Conservation (phyloP, 129 eudicot species). For the Chrysanthemum seticuspe region DNA sequence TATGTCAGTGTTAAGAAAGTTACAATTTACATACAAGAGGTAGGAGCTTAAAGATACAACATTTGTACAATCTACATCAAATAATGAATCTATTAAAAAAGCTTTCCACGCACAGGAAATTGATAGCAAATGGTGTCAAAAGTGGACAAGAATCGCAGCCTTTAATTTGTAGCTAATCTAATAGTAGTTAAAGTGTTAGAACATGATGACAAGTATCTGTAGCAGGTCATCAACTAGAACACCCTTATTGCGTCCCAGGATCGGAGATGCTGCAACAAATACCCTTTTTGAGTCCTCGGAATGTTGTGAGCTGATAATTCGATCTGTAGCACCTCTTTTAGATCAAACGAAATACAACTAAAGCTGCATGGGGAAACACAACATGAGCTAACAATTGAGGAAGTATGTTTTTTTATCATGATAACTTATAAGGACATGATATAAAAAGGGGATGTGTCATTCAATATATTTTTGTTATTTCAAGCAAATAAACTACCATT, state of each 20-base stretch:
- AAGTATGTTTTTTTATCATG: not conserved
- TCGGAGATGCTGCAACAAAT: not conserved
- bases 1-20: conserved; percentile 4
- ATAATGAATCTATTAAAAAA: not conserved
- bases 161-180: not conserved
- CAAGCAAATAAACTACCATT: not conserved
- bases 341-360: conserved; percentile 15
- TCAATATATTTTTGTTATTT: not conserved
- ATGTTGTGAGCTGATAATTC: not conserved
- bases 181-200: not conserved
- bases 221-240: not conserved
- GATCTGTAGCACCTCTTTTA: conserved; percentile 6
- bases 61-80: conserved; percentile 15
- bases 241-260: not conserved
- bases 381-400: not conserved
- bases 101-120: not conserved
- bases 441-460: not conserved
- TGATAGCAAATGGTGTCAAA: conserved; percentile 1
- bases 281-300: not conserved
- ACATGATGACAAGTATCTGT: not conserved
- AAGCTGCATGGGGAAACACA: conserved; percentile 19
- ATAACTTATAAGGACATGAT: not conserved
- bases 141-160: not conserved
- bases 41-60: conserved; percentile 14
- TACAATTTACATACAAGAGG: conserved; percentile 26